Evolutionary conservation across 495 filamentous ascomycete species (phyloP), one percentile per base, ranked within the genome.

Genomic region (Hamigera avellanea): DNA sequence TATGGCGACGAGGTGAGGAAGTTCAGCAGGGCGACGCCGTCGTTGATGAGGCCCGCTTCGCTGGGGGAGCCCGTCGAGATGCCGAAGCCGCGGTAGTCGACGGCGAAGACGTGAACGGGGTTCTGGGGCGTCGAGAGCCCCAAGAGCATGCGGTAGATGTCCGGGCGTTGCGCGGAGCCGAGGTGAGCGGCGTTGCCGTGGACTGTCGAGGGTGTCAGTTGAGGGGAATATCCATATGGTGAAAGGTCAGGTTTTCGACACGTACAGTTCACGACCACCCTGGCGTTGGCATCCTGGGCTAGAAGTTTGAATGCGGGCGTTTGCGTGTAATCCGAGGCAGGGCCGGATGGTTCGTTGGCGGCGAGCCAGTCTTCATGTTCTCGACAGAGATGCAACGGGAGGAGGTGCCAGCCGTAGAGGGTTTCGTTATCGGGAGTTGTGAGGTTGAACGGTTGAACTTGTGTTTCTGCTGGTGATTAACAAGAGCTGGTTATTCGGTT

Each of bases 11-110:
- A 56, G 1, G 63, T 69, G 19, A 69, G 52, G 14, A 69, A 93
- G 41, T 80, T 67, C 1, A 87, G 61, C 1, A 80, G 62, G 1
- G 86, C 59, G 3, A 80, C 57, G 17, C 81, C 86, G 46, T 98
- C 91, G 6, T 70, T 73, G 39, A 91, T 82, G 10, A 98, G 62
- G 1, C 91, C 91, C 16, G 67, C 54, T 57, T 98, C 91, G 0
- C 81, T 80, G 2, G 91, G 91, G 12, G 59, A 62, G 17, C 89
- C 87, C 10, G 80, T 83, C 14, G 81, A 87, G 18, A 75, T 66
- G 5, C 88, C 89, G 48, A 83, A 95, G 18, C 91, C 91, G 18
- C 91, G 81, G 59, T 95, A 95, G 64, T 94, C 86, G 37, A 95
- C 69, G 16, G 78, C 62, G 30, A 87, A 60, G 36, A 83, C 59